A percentile compares a stretch with the other conserved stretches of the same genome.
Conservation (phyloP, 2,329 filamentous ascomycete species). For the Diaporthe citriasiana region DNA sequence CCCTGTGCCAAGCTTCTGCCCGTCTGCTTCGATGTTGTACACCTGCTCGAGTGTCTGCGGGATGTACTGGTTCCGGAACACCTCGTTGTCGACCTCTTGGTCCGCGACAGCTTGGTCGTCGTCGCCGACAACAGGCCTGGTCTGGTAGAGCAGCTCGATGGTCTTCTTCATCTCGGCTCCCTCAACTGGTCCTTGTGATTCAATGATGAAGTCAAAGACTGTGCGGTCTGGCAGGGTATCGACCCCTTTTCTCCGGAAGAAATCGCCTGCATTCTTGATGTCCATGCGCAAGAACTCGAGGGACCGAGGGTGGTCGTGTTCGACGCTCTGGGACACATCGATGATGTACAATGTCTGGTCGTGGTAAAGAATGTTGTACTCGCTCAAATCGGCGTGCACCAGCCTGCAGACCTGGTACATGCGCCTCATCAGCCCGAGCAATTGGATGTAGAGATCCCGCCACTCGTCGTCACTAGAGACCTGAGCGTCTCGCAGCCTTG, state of each 20-base stretch:
- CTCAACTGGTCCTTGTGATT: conserved; percentile 70
- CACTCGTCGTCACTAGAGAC: conserved; percentile 81
- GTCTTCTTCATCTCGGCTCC: conserved; percentile 71
- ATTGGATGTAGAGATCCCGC: conserved; percentile 83
- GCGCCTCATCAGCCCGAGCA: conserved; percentile 89
- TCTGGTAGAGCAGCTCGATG: conserved; percentile 77
- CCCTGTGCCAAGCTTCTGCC: conserved; percentile 80
- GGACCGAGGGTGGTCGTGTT: conserved; percentile 93
- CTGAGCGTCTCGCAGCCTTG: conserved; percentile 87
- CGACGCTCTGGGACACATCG: conserved; percentile 97
- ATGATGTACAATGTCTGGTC: conserved; percentile 89
- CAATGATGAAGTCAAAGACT: conserved; percentile 88
- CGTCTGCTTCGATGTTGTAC: conserved; percentile 95
- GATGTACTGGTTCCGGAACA: conserved; percentile 97
- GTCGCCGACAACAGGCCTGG: conserved; percentile 58
- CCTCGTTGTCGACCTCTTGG: conserved; percentile 85
- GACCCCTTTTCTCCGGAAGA: conserved; percentile 89
- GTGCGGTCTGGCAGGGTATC: conserved; percentile 82
- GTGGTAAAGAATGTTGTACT: conserved; percentile 98
- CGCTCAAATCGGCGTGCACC: conserved; percentile 95
- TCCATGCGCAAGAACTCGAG: conserved; percentile 98
- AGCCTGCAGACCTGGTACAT: conserved; percentile 94
- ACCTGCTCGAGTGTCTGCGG: conserved; percentile 96
- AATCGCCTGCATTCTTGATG: conserved; percentile 96
- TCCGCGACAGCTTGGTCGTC: conserved; percentile 60